Evolutionary conservation across 2,329 filamentous ascomycete genomes (phyloP), one percentile per base, ranked within the genome.

Genomic region (Helotiales sp.): DNA sequence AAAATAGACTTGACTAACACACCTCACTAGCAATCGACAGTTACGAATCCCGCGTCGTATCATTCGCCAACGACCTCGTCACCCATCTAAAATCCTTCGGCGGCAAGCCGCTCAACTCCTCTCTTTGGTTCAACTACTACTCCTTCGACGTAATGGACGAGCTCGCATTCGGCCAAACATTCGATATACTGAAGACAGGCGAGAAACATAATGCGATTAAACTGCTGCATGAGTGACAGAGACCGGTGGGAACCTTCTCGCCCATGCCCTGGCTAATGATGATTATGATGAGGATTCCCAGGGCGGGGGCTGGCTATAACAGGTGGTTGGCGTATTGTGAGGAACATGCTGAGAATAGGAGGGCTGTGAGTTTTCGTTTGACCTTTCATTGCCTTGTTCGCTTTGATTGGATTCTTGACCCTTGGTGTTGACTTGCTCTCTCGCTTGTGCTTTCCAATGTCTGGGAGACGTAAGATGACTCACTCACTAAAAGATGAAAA

Each of bases 131-230:
- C 50, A 70, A 72, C 24, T 72, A 65, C 43, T 74, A 69, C 52
- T 50, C 64, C 6, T 76, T 75, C 58, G 75, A 76, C 60, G 67
- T 75, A 6, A 75, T 75, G 69, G 73, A 72, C n/a, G 72, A 75
- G 20, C 64, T 76, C 30, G 72, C 69, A 1, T 75, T 75, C 58
- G 71, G 73, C 0, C 66, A 72, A n/a, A 68, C 72, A 0, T 75
- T 75, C 60, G 64, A 71, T 26, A 75, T 74, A 69, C 28, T 75
- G 7, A 63, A 68, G 45, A 67, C 45, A 24, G 68, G 70, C 3
- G 63, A 69, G 54, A 47, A 63, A n/a, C 67, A 68, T 47, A 34
- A 40, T 30, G 66, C 63, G 1, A 63, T 74, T 15, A 47, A 71
- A 20, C 20, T 71, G 0, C 54, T 73, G 11, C 57, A 67, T 1